These are phyloP conservation scores for Botrytis byssoidea DNA, from an alignment of 2,329 filamentous ascomycete genomes.

Conservation along the genomic window DNA sequence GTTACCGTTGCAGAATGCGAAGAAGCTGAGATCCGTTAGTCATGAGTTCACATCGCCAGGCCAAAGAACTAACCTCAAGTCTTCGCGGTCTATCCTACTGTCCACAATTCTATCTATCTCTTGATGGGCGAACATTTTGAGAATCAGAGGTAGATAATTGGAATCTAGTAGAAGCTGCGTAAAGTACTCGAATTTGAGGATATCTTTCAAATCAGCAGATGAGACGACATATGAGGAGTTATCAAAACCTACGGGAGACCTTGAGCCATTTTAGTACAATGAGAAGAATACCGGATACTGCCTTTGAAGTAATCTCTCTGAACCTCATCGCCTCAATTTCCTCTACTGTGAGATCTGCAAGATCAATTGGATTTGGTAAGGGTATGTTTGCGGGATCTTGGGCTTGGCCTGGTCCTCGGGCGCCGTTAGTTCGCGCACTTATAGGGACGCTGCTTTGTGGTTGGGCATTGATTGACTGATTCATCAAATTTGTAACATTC, in stretches of 20 bases:
- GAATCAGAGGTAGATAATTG: slow-evolving; percentile 86
- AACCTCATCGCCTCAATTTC: slow-evolving; percentile 79
- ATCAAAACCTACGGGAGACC: slow-evolving; percentile 69
- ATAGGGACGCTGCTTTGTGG: slow-evolving; percentile 31
- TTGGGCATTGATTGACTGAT: slow-evolving; percentile 44
- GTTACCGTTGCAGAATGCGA: slow-evolving; percentile 78
- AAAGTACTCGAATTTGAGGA: slow-evolving; percentile 94
- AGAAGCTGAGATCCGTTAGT: slow-evolving; percentile 62
- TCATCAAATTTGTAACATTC: slow-evolving; percentile 85
- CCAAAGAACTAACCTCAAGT: slow-evolving; percentile 64
- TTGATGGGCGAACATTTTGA: slow-evolving; percentile 92
- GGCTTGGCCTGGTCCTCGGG: slow-evolving; percentile 31
- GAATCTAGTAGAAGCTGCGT: slow-evolving; percentile 91
- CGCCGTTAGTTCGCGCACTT: slow-evolving; percentile 33
- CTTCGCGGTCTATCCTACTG: slow-evolving; percentile 76
- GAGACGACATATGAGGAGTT: not conserved
- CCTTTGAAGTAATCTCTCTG: slow-evolving; percentile 86
- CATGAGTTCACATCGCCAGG: not conserved
- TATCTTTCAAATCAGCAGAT: slow-evolving; percentile 54
- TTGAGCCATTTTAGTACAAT: slow-evolving; percentile 96
- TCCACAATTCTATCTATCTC: slow-evolving; percentile 90
- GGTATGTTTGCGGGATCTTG: slow-evolving; percentile 36
- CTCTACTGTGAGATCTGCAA: slow-evolving; percentile 58
- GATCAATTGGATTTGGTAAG: slow-evolving; percentile 33
- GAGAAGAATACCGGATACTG: slow-evolving; percentile 83